Conservation (phyloP, 1,139 yeast species). For the Geotrichum phurueaensis region DNA sequence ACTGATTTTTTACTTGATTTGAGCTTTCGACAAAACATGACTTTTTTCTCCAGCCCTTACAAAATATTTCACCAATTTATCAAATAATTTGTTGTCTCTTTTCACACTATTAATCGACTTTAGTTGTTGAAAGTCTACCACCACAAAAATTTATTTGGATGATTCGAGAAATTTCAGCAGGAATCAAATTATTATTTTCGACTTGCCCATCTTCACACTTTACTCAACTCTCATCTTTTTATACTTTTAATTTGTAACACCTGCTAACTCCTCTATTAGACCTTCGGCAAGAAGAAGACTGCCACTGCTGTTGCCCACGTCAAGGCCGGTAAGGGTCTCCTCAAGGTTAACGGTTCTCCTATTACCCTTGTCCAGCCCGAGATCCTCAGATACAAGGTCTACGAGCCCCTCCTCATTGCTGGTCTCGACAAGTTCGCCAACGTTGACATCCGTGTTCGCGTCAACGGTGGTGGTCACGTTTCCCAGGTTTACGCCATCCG, state of each 20-base stretch:
- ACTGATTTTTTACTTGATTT: background rate
- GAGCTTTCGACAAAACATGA: background rate
- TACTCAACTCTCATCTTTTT: background rate
- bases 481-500: constrained; percentile 99
- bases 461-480: constrained; percentile 99
- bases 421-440: constrained; percentile 98
- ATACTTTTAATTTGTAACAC: background rate
- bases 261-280: constrained; percentile 41
- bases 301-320: constrained; percentile 99
- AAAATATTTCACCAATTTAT: background rate
- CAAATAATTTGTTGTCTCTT: constrained; percentile 13
- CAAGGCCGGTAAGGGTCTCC: constrained; percentile 98
- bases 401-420: constrained; percentile 97
- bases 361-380: constrained; percentile 98
- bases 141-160: background rate
- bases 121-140: background rate
- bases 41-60: background rate
- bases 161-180: background rate
- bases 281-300: constrained; percentile 99
- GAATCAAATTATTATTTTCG: background rate
- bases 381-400: constrained; percentile 97
- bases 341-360: constrained; percentile 99
- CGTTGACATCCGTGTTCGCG: constrained; percentile 98
- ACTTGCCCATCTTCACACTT: background rate
- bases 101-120: background rate